Evolutionary conservation across 306 rosid genomes (phyloP).

Genomic region (Arachis stenosperma): DNA sequence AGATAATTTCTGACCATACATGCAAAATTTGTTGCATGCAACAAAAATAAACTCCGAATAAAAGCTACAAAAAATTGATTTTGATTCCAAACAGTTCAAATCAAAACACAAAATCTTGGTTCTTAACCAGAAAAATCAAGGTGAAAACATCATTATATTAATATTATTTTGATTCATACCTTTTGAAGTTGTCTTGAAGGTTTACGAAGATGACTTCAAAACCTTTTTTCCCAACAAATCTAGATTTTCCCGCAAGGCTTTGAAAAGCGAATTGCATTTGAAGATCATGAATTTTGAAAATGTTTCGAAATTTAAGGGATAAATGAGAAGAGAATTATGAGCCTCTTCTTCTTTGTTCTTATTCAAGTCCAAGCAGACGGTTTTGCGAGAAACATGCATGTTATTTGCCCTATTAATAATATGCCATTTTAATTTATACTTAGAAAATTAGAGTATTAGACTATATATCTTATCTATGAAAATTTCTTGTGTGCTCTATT

Average conservation of each 20-base stretch:
- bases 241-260: background rate
- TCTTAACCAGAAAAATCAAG: background rate
- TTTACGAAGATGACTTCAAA: slow-evolving; percentile 25
- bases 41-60: background rate
- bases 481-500: no score
- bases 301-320: background rate
- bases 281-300: background rate
- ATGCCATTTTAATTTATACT: no score
- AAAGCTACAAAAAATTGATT: background rate
- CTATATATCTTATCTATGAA: no score
- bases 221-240: background rate
- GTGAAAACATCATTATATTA: background rate
- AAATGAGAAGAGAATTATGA: background rate
- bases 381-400: background rate
- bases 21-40: background rate
- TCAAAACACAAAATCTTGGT: background rate
- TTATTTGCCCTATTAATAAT: background rate
- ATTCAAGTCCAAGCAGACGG: background rate
- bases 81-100: background rate
- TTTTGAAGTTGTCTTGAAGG: slow-evolving; percentile 16
- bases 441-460: no score
- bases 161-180: slow-evolving; percentile 24
- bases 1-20: background rate
- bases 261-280: background rate
- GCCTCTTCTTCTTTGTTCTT: no score